Percentiles rank a stretch among this genome's conserved stretches.
phyloP scores from a whole-genome alignment of 805 yeast species.

The Zygosaccharomyces siamensis region DNA sequence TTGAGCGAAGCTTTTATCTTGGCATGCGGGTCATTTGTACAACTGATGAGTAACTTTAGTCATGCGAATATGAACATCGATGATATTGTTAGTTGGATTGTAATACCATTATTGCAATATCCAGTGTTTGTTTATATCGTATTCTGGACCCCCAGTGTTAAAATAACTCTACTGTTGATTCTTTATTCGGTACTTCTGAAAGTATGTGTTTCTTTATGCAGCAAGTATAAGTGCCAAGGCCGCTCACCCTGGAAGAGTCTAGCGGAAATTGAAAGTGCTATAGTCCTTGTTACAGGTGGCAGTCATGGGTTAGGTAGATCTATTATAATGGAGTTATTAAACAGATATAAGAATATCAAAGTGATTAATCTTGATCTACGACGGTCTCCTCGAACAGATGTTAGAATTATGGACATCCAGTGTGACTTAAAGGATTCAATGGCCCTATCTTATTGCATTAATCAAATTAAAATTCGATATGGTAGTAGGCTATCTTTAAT shows the following conservation, averaged over 20 bases:
- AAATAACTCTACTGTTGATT: neutral
- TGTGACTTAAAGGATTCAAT: constrained; percentile 63
- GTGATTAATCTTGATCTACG: constrained; percentile 28
- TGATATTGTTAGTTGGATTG: constrained; percentile 11
- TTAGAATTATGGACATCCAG: constrained; percentile 41
- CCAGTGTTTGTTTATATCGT: constrained; percentile 17
- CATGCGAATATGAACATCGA: constrained; percentile 18
- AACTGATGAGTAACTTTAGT: neutral
- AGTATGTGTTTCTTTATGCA: constrained; percentile 7
- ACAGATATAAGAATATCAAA: constrained; percentile 19
- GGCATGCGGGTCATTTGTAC: neutral
- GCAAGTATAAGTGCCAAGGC: constrained; percentile 9
- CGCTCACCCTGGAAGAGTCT: constrained; percentile 9
- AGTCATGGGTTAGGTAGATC: constrained; percentile 37
- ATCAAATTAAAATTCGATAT: constrained; percentile 38
- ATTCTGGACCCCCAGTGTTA: constrained; percentile 3
- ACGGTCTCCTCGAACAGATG: constrained; percentile 5
- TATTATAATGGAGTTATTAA: constrained; percentile 21
- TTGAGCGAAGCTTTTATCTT: no score
- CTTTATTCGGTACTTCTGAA: constrained; percentile 13
- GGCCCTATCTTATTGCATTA: constrained; percentile 40
- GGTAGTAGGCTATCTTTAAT: constrained; percentile 56
- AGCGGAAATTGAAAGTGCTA: constrained; percentile 4
- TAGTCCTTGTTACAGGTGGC: constrained; percentile 38
- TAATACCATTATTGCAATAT: constrained; percentile 20